A percentile compares a stretch with the other conserved stretches of the same genome.
phyloP scores from a whole-genome alignment of 1,139 yeast genomes.

The Zygoascus hellenicus region DNA sequence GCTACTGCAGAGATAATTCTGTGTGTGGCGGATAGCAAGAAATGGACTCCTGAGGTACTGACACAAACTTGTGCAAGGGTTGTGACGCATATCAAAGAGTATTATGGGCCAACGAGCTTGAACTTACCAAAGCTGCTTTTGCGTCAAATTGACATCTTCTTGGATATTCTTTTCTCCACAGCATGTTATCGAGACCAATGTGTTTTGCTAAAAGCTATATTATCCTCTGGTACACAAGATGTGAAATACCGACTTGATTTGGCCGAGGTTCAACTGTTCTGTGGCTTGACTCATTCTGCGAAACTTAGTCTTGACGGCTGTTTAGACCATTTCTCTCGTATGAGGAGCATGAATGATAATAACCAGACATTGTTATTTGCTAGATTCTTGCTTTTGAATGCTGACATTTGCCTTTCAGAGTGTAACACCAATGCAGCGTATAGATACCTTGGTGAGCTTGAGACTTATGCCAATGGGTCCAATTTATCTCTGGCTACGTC shows the following conservation, averaged over 20 bases:
- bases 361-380: background rate
- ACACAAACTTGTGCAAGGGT: background rate
- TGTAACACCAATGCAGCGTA: slow-evolving; percentile 1
- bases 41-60: background rate
- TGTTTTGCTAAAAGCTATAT: background rate
- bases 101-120: slow-evolving; percentile 1
- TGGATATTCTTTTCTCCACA: slow-evolving; percentile 3
- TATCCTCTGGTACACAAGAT: background rate
- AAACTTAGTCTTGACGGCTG: background rate
- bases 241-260: slow-evolving; percentile 4
- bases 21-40: background rate
- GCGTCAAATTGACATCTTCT: slow-evolving; percentile 1
- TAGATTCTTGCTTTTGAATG: slow-evolving; percentile 1
- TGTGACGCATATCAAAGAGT: background rate
- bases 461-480: background rate
- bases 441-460: slow-evolving; percentile 6
- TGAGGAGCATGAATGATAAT: background rate
- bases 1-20: background rate
- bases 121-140: background rate
- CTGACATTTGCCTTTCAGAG: slow-evolving; percentile 3
- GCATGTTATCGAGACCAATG: slow-evolving; percentile 4
- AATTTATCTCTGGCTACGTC: background rate
- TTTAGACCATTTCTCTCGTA: background rate
- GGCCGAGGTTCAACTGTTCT: slow-evolving; percentile 1
- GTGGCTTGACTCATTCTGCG: slow-evolving; percentile 2